Evolutionary conservation across 768 basidiomycete species (phyloP), one percentile per base, ranked within the genome.

Genomic region (Trametes elegans): DNA sequence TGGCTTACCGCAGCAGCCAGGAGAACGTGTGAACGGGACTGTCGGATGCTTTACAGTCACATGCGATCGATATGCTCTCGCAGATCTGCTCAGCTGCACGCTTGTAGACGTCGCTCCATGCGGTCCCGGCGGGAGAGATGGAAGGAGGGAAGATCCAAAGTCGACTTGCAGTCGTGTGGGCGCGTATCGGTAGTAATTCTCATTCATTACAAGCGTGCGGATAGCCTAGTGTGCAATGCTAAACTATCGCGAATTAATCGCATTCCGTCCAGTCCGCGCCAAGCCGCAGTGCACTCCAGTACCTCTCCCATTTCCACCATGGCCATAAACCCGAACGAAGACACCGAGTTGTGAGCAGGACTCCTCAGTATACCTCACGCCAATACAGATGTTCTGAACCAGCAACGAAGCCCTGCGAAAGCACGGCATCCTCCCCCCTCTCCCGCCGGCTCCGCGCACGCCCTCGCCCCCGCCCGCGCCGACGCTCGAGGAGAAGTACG

Each of bases 381-480:
- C 55, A 27, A 39, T 55, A 32, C 51, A 60, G 38, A 60, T 53
- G 36, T 19, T 44, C 7, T 50, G 54, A n/a, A 47, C 42, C 65
- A 98, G 94, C 73, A 94, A 96, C 70, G 95, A 98, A 66, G 90
- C 89, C 19, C 82, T 98, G 10, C 88, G 93, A 54, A 93, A 93
- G 64, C 83, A 94, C 63, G 95, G 94, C 16, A 95, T 97, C 66
- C 73, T 98, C 23, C 92, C 93, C 2, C 87, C 89, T 0, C 82
- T 79, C 44, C 80, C 84, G 48, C 71, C 81, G 3, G 74, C 87
- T 0, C 87, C 87, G 6, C 84, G 78, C 3, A 80, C 85, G 0
- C 92, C 92, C n/a, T 88, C 93, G 3, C 87, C 90, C 5, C 89
- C 90, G 1, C 78, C 87, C 4, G 84, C 90, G 0, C 89, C 90